A percentile compares a stretch with the other conserved stretches of the same genome.
These are phyloP conservation scores for Colletotrichum salicis DNA, from an alignment of 2,329 filamentous ascomycete genomes.

Conservation along the genomic window DNA sequence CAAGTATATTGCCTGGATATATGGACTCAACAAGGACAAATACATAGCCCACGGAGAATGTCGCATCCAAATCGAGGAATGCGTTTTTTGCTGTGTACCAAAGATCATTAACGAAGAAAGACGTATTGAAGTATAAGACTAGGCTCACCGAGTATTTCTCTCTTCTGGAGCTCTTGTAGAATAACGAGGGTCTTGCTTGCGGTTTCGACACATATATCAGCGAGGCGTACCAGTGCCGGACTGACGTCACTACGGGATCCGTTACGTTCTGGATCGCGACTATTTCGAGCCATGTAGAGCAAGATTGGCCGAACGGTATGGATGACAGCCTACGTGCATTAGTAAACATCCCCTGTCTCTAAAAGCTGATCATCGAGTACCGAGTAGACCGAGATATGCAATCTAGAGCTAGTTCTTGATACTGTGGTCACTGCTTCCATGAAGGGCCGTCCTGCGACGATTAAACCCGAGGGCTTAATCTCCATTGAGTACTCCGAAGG, in stretches of 20 bases:
- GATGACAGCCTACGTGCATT: slow-evolving; percentile 7
- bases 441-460: slow-evolving; percentile 17
- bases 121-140: no score
- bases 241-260: neutral
- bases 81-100: slow-evolving; percentile 21
- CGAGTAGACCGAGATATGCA: slow-evolving; percentile 19
- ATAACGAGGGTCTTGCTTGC: slow-evolving; percentile 28
- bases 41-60: slow-evolving; percentile 26
- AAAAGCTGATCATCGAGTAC: neutral
- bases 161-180: slow-evolving; percentile 16
- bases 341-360: neutral
- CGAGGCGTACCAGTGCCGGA: slow-evolving; percentile 13
- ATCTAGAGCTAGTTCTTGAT: slow-evolving; percentile 16
- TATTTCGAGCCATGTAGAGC: slow-evolving; percentile 27
- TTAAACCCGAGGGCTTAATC: slow-evolving; percentile 1
- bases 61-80: slow-evolving; percentile 23
- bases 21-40: slow-evolving; percentile 32
- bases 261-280: slow-evolving; percentile 8
- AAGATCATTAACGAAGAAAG: neutral
- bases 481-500: slow-evolving; percentile 21
- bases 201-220: slow-evolving; percentile 29
- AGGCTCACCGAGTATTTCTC: slow-evolving; percentile 5
- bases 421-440: neutral
- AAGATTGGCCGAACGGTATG: slow-evolving; percentile 26
- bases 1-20: slow-evolving; percentile 15